Percentiles rank a stretch among this genome's conserved stretches.
Evolutionary conservation across 169 alveolate genomes (phyloP).

Genomic region (Besnoitia besnoiti): DNA sequence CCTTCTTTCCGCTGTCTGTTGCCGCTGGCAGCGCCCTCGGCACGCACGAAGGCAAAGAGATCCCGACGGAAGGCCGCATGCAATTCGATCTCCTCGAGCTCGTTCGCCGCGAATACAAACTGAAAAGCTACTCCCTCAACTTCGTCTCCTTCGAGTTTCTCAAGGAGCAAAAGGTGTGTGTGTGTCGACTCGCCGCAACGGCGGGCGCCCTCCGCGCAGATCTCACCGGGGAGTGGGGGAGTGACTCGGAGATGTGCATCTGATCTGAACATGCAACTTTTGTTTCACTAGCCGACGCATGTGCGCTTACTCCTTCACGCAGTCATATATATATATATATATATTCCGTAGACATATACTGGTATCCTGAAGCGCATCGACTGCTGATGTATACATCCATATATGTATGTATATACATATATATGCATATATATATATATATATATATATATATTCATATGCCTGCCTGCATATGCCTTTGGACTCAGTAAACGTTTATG

Average conservation of each 20-base stretch:
- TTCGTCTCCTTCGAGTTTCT: conserved; percentile 96
- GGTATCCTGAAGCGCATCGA: not conserved
- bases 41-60: conserved; percentile 69
- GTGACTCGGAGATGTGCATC: too few relatives aligned
- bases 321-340: too few relatives aligned
- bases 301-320: too few relatives aligned
- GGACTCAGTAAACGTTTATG: too few relatives aligned
- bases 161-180: conserved; percentile 91
- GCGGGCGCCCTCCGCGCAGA: not conserved
- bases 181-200: too few relatives aligned
- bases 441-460: too few relatives aligned
- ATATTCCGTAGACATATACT: not conserved
- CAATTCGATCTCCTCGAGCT: conserved; percentile 96
- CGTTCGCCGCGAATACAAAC: conserved; percentile 96
- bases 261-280: too few relatives aligned
- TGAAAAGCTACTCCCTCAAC: conserved; percentile 96
- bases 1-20: not conserved
- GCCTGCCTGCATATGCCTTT: too few relatives aligned
- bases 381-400: not conserved
- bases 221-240: not conserved
- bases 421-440: too few relatives aligned
- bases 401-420: not conserved
- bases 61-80: conserved; percentile 93
- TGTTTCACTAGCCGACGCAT: too few relatives aligned
- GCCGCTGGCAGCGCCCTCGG: conserved; percentile 44